Evolutionary conservation across 2,329 filamentous ascomycete species (phyloP).

Genomic region (Curvularia sp.): DNA sequence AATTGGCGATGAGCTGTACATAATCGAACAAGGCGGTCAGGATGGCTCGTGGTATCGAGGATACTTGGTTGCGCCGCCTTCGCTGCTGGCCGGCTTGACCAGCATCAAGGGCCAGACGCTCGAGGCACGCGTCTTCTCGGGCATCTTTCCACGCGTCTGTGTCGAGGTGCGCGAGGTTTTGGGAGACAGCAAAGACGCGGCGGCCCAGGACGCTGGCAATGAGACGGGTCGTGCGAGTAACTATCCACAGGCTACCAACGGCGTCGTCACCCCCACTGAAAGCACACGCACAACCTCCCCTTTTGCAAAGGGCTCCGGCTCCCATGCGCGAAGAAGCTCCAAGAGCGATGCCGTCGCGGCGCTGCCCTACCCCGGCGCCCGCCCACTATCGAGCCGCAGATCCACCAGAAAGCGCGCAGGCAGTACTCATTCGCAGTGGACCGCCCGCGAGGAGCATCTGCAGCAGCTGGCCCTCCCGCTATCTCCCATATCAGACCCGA

Average conservation of each 20-base stretch:
- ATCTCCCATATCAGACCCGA: slow-evolving; percentile 62
- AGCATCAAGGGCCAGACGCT: slow-evolving; percentile 90
- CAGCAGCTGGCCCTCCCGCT: slow-evolving; percentile 50
- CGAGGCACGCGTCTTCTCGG: slow-evolving; percentile 96
- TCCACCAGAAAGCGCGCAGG: slow-evolving; percentile 45
- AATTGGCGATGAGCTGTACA: slow-evolving; percentile 97
- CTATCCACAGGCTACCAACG: slow-evolving; percentile 43
- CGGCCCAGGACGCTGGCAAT: slow-evolving; percentile 20
- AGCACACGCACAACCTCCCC: slow-evolving; percentile 45
- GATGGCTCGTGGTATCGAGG: slow-evolving; percentile 93
- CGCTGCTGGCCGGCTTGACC: slow-evolving; percentile 87
- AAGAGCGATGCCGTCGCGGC: slow-evolving; percentile 37
- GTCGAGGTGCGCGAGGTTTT: slow-evolving; percentile 94
- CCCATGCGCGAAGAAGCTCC: slow-evolving; percentile 30
- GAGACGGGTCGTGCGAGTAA: slow-evolving; percentile 31
- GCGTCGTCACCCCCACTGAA: slow-evolving; percentile 49
- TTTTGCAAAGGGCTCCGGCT: slow-evolving; percentile 24
- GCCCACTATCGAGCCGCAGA: slow-evolving; percentile 39
- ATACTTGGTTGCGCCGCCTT: slow-evolving; percentile 93
- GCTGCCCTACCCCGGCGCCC: slow-evolving; percentile 33
- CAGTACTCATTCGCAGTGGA: slow-evolving; percentile 50
- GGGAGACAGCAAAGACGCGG: slow-evolving; percentile 60
- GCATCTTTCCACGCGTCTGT: slow-evolving; percentile 93
- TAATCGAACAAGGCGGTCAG: slow-evolving; percentile 89
- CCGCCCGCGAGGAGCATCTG: slow-evolving; percentile 50